Evolutionary conservation across 1,284 basidiomycete species (phyloP).

Genomic region (Exsudoporus floridanus): DNA sequence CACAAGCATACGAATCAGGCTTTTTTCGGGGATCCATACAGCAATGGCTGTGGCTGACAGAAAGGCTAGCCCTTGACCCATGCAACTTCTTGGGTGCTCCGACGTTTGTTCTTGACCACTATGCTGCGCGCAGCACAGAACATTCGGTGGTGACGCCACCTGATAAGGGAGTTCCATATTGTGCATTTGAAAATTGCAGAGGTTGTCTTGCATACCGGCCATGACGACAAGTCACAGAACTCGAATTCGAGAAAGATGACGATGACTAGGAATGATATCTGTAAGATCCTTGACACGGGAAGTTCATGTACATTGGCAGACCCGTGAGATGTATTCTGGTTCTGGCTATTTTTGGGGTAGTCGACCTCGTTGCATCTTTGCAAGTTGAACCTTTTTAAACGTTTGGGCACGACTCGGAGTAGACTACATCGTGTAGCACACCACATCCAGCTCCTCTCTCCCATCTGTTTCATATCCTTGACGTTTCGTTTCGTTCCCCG

Average conservation of each 20-base stretch:
- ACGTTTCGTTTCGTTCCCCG: slow-evolving; percentile 20
- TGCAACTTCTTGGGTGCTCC: slow-evolving; percentile 19
- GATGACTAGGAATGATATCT: slow-evolving; percentile 4
- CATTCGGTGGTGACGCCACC: slow-evolving; percentile 25
- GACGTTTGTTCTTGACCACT: slow-evolving; percentile 8
- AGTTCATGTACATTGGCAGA: slow-evolving; percentile 22
- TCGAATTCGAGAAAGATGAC: slow-evolving; percentile 11
- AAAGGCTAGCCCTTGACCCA: slow-evolving; percentile 32
- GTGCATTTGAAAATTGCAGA: slow-evolving; percentile 25
- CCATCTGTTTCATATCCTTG: slow-evolving; percentile 27
- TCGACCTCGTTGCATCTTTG: slow-evolving; percentile 28
- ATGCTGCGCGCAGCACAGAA: slow-evolving; percentile 29
- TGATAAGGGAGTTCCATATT: slow-evolving; percentile 28
- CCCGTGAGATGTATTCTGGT: slow-evolving; percentile 26
- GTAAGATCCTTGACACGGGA: slow-evolving; percentile 23
- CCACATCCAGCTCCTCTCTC: slow-evolving; percentile 6
- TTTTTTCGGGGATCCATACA: slow-evolving; percentile 12
- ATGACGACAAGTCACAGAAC: slow-evolving; percentile 33
- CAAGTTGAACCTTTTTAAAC: slow-evolving; percentile 29
- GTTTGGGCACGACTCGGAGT: slow-evolving; percentile 9
- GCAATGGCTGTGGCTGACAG: slow-evolving; percentile 19
- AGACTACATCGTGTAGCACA: slow-evolving; percentile 26
- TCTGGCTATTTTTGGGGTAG: slow-evolving; percentile 28
- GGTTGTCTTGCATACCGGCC: slow-evolving; percentile 11
- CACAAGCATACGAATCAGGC: slow-evolving; percentile 22